Percentiles rank a stretch among this genome's conserved stretches.
These are phyloP conservation scores for Kwoniella sp. DNA, from an alignment of 768 basidiomycete genomes.

Conservation along the genomic window DNA sequence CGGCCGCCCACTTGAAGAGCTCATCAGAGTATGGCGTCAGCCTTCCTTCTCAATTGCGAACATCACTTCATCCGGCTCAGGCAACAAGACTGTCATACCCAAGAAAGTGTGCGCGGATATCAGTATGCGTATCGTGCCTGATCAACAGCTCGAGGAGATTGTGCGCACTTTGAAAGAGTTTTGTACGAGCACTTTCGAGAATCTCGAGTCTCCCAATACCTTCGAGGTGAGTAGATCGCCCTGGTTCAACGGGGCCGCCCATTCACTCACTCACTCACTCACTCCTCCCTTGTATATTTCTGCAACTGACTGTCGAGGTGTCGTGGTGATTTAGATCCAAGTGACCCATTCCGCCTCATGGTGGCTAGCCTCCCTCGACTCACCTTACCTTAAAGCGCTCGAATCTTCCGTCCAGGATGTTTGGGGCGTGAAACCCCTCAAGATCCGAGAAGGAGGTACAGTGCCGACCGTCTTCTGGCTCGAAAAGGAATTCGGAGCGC, in stretches of 20 bases:
- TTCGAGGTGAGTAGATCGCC: constrained; percentile 63
- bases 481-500: constrained; percentile 86
- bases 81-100: constrained; percentile 76
- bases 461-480: constrained; percentile 92
- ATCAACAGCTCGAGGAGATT: constrained; percentile 65
- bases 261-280: no score
- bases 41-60: constrained; percentile 88
- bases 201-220: constrained; percentile 68
- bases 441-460: constrained; percentile 91
- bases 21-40: constrained; percentile 82
- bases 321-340: constrained; percentile 58
- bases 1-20: constrained; percentile 66
- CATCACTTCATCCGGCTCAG: constrained; percentile 71
- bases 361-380: constrained; percentile 91
- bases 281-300: background rate
- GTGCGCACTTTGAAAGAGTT: constrained; percentile 66
- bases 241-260: background rate
- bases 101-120: constrained; percentile 78
- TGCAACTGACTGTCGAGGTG: constrained; percentile 1
- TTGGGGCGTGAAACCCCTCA: constrained; percentile 82
- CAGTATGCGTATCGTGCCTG: constrained; percentile 90
- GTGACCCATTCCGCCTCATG: constrained; percentile 86
- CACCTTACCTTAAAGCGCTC: constrained; percentile 81
- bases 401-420: constrained; percentile 80
- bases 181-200: constrained; percentile 65